Percentiles rank a stretch among this genome's conserved stretches.
phyloP scores from a whole-genome alignment of 306 rosid species.

The Begonia peltatifolia region DNA sequence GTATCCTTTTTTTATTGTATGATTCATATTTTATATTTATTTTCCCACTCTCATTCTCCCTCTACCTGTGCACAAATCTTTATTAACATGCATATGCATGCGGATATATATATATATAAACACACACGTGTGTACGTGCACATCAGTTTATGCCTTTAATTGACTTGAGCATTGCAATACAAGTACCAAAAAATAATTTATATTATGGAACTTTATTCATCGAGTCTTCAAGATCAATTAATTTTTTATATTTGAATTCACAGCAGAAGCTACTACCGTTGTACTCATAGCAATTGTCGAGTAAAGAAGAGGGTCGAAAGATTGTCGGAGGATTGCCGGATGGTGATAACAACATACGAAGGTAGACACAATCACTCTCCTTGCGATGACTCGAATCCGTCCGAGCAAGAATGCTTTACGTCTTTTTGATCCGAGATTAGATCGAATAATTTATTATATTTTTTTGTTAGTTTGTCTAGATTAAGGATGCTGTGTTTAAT shows the following conservation, averaged over 20 bases:
- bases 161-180: not conserved
- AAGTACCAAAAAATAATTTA: not conserved
- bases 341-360: constrained; percentile 98
- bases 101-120: too few relatives aligned
- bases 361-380: constrained; percentile 97
- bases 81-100: too few relatives aligned
- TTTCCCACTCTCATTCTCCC: too few relatives aligned
- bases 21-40: too few relatives aligned
- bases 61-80: too few relatives aligned
- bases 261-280: constrained; percentile 82
- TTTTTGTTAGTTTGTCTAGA: too few relatives aligned
- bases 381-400: constrained; percentile 76
- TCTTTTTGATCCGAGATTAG: constrained; percentile 32
- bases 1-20: too few relatives aligned
- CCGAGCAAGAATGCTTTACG: constrained; percentile 76
- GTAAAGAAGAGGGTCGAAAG: constrained; percentile 96
- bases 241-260: not conserved
- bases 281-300: constrained; percentile 83
- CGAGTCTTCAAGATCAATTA: too few relatives aligned
- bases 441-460: too few relatives aligned
- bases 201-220: not conserved
- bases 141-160: too few relatives aligned
- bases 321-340: constrained; percentile 90
- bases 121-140: too few relatives aligned
- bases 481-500: too few relatives aligned